Evolutionary conservation across 1,284 basidiomycete genomes (phyloP).

Genomic region (Tremellales sp.): DNA sequence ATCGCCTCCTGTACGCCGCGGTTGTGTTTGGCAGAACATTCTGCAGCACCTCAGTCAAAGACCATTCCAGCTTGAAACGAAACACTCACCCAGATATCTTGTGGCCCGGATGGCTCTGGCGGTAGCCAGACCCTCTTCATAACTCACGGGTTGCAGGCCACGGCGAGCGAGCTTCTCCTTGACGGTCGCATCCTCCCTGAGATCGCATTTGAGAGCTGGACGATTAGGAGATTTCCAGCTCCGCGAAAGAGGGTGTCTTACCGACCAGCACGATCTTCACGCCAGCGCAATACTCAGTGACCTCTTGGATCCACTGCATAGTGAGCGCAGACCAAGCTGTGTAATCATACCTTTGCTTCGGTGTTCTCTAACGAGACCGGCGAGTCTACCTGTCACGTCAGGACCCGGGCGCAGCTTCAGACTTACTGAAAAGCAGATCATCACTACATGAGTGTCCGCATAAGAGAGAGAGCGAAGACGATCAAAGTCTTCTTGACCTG

Average conservation of each 20-base stretch:
- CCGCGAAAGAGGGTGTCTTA: slow-evolving; percentile 49
- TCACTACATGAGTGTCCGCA: slow-evolving; percentile 89
- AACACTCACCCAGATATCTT: slow-evolving; percentile 73
- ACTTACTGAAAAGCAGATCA: slow-evolving; percentile 87
- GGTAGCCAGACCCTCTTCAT: slow-evolving; percentile 82
- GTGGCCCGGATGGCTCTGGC: slow-evolving; percentile 87
- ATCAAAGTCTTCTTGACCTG: slow-evolving; percentile 95
- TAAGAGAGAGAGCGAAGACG: slow-evolving; percentile 84
- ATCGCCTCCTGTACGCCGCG: slow-evolving; percentile 90
- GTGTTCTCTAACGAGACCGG: slow-evolving; percentile 88
- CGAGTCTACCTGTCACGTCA: slow-evolving; percentile 70
- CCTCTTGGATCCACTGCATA: slow-evolving; percentile 46
- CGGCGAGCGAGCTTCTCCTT: slow-evolving; percentile 58
- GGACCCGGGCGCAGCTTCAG: slow-evolving; percentile 2
- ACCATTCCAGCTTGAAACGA: not conserved
- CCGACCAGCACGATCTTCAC: slow-evolving; percentile 89
- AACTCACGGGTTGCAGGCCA: slow-evolving; percentile 66
- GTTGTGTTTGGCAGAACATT: slow-evolving; percentile 95
- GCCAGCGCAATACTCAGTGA: slow-evolving; percentile 79
- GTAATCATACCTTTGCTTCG: slow-evolving; percentile 66
- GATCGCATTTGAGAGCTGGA: slow-evolving; percentile 87
- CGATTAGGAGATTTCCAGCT: slow-evolving; percentile 1
- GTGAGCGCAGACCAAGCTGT: not conserved
- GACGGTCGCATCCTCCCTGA: slow-evolving; percentile 70
- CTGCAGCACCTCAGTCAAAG: slow-evolving; percentile 54